phyloP scores from a whole-genome alignment of 2,329 filamentous ascomycete species.

The Biscogniauxia sp. region DNA sequence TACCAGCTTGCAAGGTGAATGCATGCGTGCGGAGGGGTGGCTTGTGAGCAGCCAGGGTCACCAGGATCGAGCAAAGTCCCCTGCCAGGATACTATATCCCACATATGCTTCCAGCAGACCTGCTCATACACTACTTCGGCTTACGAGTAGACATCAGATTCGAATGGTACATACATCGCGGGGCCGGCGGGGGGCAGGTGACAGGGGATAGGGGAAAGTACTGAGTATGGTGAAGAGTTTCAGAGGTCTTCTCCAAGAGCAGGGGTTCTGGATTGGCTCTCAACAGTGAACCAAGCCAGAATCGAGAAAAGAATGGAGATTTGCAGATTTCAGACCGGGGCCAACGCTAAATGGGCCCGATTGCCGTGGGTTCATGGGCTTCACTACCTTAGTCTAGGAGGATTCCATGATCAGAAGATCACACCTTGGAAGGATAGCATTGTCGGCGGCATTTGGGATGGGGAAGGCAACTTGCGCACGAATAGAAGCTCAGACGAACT shows the following conservation, averaged over 20 bases:
- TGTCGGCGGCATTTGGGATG: constrained; percentile 8
- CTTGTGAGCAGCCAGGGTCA: constrained; percentile 25
- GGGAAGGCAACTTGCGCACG: constrained; percentile 13
- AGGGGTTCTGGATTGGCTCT: constrained; percentile 23
- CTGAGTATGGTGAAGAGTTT: constrained; percentile 14
- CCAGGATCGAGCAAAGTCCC: constrained; percentile 10
- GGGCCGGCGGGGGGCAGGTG: constrained; percentile 25
- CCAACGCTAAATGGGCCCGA: constrained; percentile 16
- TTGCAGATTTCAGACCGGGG: constrained; percentile 18
- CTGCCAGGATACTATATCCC: constrained; percentile 3
- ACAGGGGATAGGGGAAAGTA: constrained; percentile 15
- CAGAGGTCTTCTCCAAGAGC: constrained; percentile 8
- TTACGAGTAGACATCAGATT: background rate
- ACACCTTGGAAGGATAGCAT: constrained; percentile 8
- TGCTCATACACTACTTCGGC: background rate
- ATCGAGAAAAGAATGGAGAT: constrained; percentile 15
- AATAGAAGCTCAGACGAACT: constrained; percentile 10
- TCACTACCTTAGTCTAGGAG: constrained; percentile 4
- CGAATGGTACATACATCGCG: background rate
- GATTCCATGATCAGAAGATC: background rate
- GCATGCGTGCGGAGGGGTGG: constrained; percentile 25
- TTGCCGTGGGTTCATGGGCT: constrained; percentile 4
- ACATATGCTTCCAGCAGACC: background rate
- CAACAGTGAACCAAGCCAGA: constrained; percentile 2
- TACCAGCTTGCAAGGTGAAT: constrained; percentile 16